Conservation (phyloP, 2,329 filamentous ascomycete species). For the Penicillium sp. region DNA sequence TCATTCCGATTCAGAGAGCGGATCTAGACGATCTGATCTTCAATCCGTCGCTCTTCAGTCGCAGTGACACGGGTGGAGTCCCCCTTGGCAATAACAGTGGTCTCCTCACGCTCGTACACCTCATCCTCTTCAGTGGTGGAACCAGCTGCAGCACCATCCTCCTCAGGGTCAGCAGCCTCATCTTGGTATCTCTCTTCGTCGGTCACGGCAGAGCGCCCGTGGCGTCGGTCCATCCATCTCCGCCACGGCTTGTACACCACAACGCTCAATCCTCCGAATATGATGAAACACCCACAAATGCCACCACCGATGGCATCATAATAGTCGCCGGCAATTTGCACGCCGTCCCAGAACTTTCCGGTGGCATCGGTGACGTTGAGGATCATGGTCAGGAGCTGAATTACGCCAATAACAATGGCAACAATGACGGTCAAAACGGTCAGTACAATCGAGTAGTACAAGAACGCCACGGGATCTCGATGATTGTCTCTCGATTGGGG, state of each 20-base stretch:
- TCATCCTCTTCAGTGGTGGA: neutral
- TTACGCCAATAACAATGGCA: slow-evolving; percentile 78
- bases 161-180: slow-evolving; percentile 7
- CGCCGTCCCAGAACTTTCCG: slow-evolving; percentile 88
- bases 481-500: slow-evolving; percentile 42
- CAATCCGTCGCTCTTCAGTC: slow-evolving; percentile 11
- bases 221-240: slow-evolving; percentile 51
- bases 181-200: slow-evolving; percentile 27
- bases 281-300: slow-evolving; percentile 81
- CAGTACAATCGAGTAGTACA: slow-evolving; percentile 90
- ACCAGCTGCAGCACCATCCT: neutral
- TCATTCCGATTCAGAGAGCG: neutral
- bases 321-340: slow-evolving; percentile 71
- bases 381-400: slow-evolving; percentile 79
- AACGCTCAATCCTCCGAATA: slow-evolving; percentile 73
- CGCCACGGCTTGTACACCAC: slow-evolving; percentile 80
- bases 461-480: slow-evolving; percentile 81
- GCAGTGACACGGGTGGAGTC: slow-evolving; percentile 13
- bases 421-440: slow-evolving; percentile 82
- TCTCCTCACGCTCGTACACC: neutral
- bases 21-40: slow-evolving; percentile 15
- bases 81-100: slow-evolving; percentile 10
- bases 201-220: slow-evolving; percentile 16
- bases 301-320: slow-evolving; percentile 83
- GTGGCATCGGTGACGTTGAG: slow-evolving; percentile 72